phyloP scores from a whole-genome alignment of 2,329 filamentous ascomycete genomes.

The Fonsecaea multimorphosa region DNA sequence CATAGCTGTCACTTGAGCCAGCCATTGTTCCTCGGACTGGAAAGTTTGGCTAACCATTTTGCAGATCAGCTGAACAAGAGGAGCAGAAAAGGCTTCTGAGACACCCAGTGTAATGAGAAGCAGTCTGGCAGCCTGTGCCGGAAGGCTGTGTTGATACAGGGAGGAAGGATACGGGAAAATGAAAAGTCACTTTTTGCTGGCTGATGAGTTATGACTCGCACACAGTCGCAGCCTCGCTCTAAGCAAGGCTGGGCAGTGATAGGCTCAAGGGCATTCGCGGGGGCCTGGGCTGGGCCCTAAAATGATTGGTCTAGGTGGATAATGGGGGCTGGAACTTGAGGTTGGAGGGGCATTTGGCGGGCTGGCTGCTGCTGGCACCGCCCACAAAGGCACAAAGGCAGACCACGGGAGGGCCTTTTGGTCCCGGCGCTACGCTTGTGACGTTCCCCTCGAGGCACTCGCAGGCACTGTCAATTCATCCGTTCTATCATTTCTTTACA shows the following conservation, averaged over 20 bases:
- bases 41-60: slow-evolving; percentile 35
- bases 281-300: not conserved
- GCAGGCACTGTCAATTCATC: slow-evolving; percentile 10
- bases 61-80: not conserved
- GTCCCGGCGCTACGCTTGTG: slow-evolving; percentile 4
- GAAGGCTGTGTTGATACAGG: not conserved
- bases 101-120: not conserved
- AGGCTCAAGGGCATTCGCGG: not conserved
- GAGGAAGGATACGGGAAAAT: not conserved
- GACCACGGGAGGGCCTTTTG: not conserved
- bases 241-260: not conserved
- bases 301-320: not conserved
- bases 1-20: slow-evolving; percentile 84
- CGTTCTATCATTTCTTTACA: slow-evolving; percentile 3
- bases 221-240: not conserved
- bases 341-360: slow-evolving; percentile 8
- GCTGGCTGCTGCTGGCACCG: not conserved
- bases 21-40: slow-evolving; percentile 71
- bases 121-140: slow-evolving; percentile 17
- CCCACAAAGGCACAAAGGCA: slow-evolving; percentile 2
- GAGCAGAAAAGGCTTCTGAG: not conserved
- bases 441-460: not conserved
- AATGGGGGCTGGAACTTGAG: not conserved
- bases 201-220: slow-evolving; percentile 13
- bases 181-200: slow-evolving; percentile 3